Evolutionary conservation across 306 rosid species (phyloP).

Genomic region (Castanopsis chinensis): DNA sequence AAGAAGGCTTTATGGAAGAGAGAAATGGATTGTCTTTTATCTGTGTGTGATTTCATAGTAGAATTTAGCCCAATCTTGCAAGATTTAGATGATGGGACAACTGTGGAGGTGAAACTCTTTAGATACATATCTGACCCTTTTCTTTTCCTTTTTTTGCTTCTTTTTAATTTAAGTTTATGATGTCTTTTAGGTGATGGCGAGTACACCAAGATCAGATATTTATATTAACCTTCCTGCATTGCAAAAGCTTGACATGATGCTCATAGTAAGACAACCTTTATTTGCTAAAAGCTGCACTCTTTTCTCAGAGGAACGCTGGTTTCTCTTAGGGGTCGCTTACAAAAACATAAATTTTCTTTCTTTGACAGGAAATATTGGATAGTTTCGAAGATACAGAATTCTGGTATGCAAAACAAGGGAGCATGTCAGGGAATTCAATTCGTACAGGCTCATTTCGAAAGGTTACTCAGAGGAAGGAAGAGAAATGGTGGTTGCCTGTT

Average conservation of each 20-base stretch:
- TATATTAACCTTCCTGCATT: conserved; percentile 87
- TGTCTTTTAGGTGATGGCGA: conserved; percentile 69
- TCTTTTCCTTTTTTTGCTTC: neutral
- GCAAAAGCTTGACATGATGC: conserved; percentile 91
- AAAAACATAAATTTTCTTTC: neutral
- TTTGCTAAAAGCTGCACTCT: neutral
- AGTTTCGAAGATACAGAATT: conserved; percentile 78
- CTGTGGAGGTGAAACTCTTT: conserved; percentile 58
- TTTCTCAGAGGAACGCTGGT: neutral
- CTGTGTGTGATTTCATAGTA: conserved; percentile 92
- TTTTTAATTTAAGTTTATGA: conserved; percentile 6
- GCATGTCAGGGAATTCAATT: conserved; percentile 62
- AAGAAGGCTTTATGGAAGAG: conserved; percentile 96
- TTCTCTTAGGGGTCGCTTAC: conserved; percentile 14
- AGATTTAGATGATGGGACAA: conserved; percentile 59
- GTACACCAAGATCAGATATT: conserved; percentile 80
- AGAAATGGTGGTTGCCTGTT: conserved; percentile 97
- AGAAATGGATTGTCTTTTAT: conserved; percentile 86
- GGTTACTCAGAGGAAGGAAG: conserved; percentile 72
- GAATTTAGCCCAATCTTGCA: conserved; percentile 75
- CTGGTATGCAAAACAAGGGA: conserved; percentile 90
- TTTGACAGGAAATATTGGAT: conserved; percentile 74
- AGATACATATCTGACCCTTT: conserved; percentile 7
- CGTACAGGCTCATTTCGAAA: conserved; percentile 73
- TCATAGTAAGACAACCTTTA: conserved; percentile 50